These are phyloP conservation scores for Penicillium pancosmium DNA, from an alignment of 495 filamentous ascomycete species.

Conservation along the genomic window DNA sequence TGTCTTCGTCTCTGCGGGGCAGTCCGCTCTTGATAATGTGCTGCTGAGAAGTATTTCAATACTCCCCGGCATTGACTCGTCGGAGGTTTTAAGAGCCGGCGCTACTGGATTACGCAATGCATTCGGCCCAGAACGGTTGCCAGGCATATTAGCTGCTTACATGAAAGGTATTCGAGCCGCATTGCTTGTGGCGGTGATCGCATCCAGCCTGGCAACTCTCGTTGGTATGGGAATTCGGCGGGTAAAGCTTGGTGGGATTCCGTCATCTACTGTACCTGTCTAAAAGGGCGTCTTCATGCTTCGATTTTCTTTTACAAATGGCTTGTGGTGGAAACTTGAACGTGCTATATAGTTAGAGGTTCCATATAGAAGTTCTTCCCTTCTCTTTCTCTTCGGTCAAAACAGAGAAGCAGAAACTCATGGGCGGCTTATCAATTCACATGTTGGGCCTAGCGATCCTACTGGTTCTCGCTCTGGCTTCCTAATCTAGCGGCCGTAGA, in stretches of 20 bases:
- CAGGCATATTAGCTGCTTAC: slow-evolving; percentile 57
- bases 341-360: too few relatives aligned
- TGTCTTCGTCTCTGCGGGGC: slow-evolving; percentile 14
- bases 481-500: too few relatives aligned
- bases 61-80: slow-evolving; percentile 43
- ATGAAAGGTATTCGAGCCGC: slow-evolving; percentile 35
- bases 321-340: too few relatives aligned
- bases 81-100: slow-evolving; percentile 44
- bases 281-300: neutral
- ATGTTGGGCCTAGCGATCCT: too few relatives aligned
- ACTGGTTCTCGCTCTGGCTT: too few relatives aligned
- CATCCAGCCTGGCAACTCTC: slow-evolving; percentile 14
- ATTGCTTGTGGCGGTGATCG: slow-evolving; percentile 14
- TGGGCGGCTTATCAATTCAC: too few relatives aligned
- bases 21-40: slow-evolving; percentile 67
- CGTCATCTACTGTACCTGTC: neutral
- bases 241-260: slow-evolving; percentile 11
- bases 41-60: slow-evolving; percentile 54
- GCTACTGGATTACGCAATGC: slow-evolving; percentile 48
- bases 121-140: slow-evolving; percentile 43
- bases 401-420: too few relatives aligned
- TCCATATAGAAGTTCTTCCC: too few relatives aligned
- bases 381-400: too few relatives aligned
- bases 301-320: too few relatives aligned
- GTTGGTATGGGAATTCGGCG: slow-evolving; percentile 7